These are phyloP conservation scores for Diutina rugosa DNA, from an alignment of 1,139 yeast genomes.

Conservation along the genomic window DNA sequence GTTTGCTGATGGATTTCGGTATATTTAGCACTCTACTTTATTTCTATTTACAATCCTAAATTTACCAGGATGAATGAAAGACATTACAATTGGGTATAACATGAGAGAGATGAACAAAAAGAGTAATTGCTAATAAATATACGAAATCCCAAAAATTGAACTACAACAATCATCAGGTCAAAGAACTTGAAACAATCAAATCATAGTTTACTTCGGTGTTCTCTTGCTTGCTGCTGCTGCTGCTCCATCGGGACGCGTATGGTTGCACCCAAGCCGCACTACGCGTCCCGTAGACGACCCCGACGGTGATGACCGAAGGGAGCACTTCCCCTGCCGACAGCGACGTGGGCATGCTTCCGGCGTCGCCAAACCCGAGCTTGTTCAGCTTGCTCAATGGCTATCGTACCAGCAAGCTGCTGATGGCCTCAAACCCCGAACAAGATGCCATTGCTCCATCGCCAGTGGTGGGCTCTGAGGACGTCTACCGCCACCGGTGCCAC, in stretches of 20 bases:
- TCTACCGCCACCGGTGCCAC: background rate
- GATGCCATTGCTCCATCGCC: too few relatives aligned
- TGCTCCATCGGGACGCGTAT: background rate
- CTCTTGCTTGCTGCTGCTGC: background rate
- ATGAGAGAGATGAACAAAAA: too few relatives aligned
- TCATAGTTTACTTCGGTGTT: background rate
- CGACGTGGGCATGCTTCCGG: background rate
- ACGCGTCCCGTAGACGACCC: background rate
- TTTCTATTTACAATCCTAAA: too few relatives aligned
- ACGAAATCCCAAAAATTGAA: too few relatives aligned
- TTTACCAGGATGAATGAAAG: too few relatives aligned
- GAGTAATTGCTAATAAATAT: too few relatives aligned
- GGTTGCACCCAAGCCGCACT: background rate
- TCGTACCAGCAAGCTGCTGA: background rate
- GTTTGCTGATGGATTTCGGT: too few relatives aligned
- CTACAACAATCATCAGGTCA: too few relatives aligned
- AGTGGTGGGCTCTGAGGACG: background rate
- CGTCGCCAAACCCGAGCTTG: background rate
- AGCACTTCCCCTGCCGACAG: background rate
- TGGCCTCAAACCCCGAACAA: background rate
- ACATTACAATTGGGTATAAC: too few relatives aligned
- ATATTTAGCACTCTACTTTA: too few relatives aligned
- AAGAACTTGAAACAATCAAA: background rate
- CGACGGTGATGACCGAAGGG: background rate
- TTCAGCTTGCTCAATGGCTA: background rate